Evolutionary conservation across 2,329 filamentous ascomycete species (phyloP), one percentile per base, ranked within the genome.

Genomic region (Epichloe uncinata): DNA sequence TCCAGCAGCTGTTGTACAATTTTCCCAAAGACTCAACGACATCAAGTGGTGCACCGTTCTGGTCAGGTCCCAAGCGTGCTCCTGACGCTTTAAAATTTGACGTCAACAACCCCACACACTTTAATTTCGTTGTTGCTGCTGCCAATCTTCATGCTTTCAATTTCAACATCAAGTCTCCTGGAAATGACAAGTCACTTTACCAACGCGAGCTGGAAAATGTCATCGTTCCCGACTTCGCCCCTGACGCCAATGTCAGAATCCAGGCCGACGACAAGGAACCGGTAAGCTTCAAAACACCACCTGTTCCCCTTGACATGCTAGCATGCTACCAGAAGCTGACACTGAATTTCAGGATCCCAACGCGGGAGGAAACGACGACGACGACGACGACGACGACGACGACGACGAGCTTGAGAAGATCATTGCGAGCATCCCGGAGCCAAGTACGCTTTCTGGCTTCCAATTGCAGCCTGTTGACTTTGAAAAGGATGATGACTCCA

Each of bases 401-500:
- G 77, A 79, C 44, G 75, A 81, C n/a, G 85, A 91, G 60, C 70
- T 96, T 16, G 72, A 87, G 57, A 77, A 80, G 53, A 79, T 98
- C 45, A 76, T 82, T 15, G 73, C 79, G 15, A 78, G 79, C 54
- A 75, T 98, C 34, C 93, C 93, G 1, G 72, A 83, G 5, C 82
- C 91, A 15, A 90, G 85, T 64, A 81, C 82, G 40, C 72, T 98
- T 45, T 84, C 87, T 26, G 89, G 88, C 34, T 95, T 94, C 77
- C 90, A 90, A 69, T 73, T 98, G 48, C 81, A 82, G 50, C 87
- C 91, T 3, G 93, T 97, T 5, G 93, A 97, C 60, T 98, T 98
- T 61, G 89, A 98, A 70, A 98, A 98, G 75, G 93, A 98, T 57
- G 93, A 98, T 61, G 94, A 98, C 67, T 87, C 85, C 47, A 98